Percentiles rank a stretch among this genome's conserved stretches.
Evolutionary conservation across 1,139 yeast species (phyloP).

Genomic region (Yamadazyma sp.): DNA sequence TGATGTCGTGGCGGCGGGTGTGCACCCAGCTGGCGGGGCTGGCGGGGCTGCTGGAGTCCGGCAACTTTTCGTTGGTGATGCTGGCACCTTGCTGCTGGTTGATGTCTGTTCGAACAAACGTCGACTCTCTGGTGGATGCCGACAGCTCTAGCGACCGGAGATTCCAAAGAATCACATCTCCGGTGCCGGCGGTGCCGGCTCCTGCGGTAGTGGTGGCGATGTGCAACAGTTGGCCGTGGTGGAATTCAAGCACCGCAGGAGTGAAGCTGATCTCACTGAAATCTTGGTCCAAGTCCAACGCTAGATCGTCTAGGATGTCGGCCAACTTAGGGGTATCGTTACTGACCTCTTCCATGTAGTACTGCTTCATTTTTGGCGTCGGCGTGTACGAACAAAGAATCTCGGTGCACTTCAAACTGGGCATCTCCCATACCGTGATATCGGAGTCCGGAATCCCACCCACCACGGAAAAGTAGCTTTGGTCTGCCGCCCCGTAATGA

Average conservation of each 20-base stretch:
- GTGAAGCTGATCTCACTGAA: not conserved
- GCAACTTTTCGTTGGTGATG: conserved; percentile 9
- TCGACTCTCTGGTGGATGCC: conserved; percentile 16
- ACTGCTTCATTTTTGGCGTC: conserved; percentile 11
- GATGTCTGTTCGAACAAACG: conserved; percentile 14
- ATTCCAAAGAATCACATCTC: conserved; percentile 35
- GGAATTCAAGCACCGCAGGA: conserved; percentile 7
- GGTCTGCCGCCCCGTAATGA: conserved; percentile 1
- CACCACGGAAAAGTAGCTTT: conserved; percentile 26
- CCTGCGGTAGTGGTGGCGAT: conserved; percentile 23
- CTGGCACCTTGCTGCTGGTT: conserved; percentile 7
- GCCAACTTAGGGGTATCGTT: conserved; percentile 7
- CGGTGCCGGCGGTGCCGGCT: conserved; percentile 13
- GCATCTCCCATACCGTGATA: conserved; percentile 76
- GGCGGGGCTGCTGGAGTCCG: too few species aligned
- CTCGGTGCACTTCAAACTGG: conserved; percentile 61
- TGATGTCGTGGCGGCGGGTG: conserved; percentile 29
- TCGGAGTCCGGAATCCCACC: conserved; percentile 59
- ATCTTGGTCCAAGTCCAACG: conserved; percentile 11
- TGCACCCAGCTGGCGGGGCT: too few species aligned
- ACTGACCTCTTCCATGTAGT: conserved; percentile 11
- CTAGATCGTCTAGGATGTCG: conserved; percentile 13
- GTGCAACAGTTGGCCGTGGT: conserved; percentile 10
- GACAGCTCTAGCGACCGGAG: conserved; percentile 26
- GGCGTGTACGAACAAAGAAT: conserved; percentile 29